Base-by-base conservation (phyloP, 2,329 filamentous ascomycete species). In the Magnaporthales sp. region DNA sequence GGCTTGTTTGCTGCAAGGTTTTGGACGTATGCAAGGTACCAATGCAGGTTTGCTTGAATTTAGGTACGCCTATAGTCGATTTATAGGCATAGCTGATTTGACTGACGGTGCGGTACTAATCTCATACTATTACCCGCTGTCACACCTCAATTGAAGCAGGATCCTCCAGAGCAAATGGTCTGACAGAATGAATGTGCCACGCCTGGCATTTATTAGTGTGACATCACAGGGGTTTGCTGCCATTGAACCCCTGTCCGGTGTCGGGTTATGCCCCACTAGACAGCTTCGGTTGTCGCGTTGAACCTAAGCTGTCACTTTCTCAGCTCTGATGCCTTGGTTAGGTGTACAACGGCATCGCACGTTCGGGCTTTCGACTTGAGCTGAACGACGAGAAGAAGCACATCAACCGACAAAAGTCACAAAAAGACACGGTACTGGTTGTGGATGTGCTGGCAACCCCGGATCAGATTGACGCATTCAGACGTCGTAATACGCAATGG, bases 401-500 rank as follows among this genome's bases (percentile, higher is more conserved):
- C 38, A n/a, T 6, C 38, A 51, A 51, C 19, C 7, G 38, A 7
- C 6, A 8, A 51, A 51, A 51, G 38, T n/a, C 19, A n/a, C 19
- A 51, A 8, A 51, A 51, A 51, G 38, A 8, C 19, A n/a, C 19
- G n/a, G 19, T 51, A 2, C 19, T 51, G 5, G 19, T 51, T 58
- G 9, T 15, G 27, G 13, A 29, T 6, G 22, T 27, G 22, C 13
- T 24, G 56, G 3, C 24, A 26, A 19, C 10, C 1, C 56, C 56
- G 26, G 56, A 60, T 27, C 10, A 8, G 26, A 26, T 29, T 60
- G 26, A 60, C 56, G 56, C 11, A 13, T 27, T 60, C 26, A 6
- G 1, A 26, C 11, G 3, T 19, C 56, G 4, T 13, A 26, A 60
- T 15, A 27, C 24, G 27, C 70, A 74, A 86, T 86, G 82, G 80